Evolutionary conservation across 345 rosid species (phyloP).

Genomic region (Angophora floribunda): DNA sequence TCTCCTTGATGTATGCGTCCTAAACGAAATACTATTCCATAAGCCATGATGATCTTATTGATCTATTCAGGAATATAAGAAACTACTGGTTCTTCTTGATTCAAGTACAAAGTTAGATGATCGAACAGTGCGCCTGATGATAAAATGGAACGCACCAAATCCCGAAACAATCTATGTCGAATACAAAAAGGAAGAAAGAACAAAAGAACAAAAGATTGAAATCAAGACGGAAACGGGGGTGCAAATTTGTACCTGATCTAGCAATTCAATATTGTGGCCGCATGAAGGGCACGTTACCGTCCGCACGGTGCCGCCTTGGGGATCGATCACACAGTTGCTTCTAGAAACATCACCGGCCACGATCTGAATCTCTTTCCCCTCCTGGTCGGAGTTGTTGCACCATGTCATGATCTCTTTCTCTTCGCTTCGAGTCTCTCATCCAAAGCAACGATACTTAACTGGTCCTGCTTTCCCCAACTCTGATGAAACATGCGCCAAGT

Average conservation of each 20-base stretch:
- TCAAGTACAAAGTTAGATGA: neutral
- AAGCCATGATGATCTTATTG: neutral
- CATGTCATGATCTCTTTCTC: neutral
- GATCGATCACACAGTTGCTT: neutral
- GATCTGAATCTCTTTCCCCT: neutral
- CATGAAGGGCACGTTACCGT: constrained; percentile 64
- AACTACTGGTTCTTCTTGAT: neutral
- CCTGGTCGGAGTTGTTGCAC: neutral
- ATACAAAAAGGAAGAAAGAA: neutral
- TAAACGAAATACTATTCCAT: neutral
- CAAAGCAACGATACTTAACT: neutral
- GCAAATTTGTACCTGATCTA: constrained; percentile 45
- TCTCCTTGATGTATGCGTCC: neutral
- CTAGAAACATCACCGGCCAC: neutral
- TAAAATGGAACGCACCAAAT: neutral
- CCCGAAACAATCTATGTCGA: neutral
- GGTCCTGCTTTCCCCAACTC: neutral
- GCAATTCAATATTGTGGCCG: constrained; percentile 42
- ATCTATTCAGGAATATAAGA: neutral
- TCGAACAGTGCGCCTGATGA: neutral
- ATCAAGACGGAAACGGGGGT: neutral
- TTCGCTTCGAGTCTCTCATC: neutral
- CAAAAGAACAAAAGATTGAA: neutral
- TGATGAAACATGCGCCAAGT: neutral
- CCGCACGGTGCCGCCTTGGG: neutral